Evolutionary conservation across 75 land plant genomes (phyloP).

Genomic region (Azolla pinnata): DNA sequence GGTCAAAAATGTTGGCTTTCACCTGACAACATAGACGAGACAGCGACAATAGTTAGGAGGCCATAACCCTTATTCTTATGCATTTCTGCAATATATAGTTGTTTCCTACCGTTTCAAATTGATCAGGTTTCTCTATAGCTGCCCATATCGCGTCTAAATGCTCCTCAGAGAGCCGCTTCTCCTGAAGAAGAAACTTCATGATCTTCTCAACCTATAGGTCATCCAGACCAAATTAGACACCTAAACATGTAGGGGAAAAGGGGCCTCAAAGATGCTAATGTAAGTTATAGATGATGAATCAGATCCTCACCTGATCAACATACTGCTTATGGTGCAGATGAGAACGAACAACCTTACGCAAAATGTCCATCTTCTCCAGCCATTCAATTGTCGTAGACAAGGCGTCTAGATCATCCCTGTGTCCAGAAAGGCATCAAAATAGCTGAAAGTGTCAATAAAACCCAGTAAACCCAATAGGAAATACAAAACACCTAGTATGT

Average conservation of each 20-base stretch:
- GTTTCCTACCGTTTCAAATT: constrained; percentile 21
- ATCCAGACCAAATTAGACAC: too few relatives aligned
- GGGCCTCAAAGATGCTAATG: too few relatives aligned
- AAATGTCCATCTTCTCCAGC: constrained; percentile 19
- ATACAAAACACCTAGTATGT: too few relatives aligned
- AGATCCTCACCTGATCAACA: constrained; percentile 23
- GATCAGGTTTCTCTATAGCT: constrained; percentile 25
- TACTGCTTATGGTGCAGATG: constrained; percentile 34
- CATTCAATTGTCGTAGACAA: constrained; percentile 23
- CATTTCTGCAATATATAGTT: too few relatives aligned
- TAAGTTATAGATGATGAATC: too few relatives aligned
- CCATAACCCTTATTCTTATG: too few relatives aligned
- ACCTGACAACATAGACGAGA: constrained; percentile 17
- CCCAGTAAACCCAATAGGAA: too few relatives aligned
- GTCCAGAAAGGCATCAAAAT: too few relatives aligned
- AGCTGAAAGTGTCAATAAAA: too few relatives aligned
- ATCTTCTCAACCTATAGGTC: constrained; percentile 22
- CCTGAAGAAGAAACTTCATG: constrained; percentile 24
- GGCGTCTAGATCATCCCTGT: constrained; percentile 20
- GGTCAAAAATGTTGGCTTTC: constrained; percentile 25
- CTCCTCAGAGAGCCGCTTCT: constrained; percentile 17
- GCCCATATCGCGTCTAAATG: constrained; percentile 20
- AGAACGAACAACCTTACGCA: constrained; percentile 20
- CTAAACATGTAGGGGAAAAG: too few relatives aligned
- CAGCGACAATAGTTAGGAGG: too few relatives aligned